Evolutionary conservation across 2,329 filamentous ascomycete species (phyloP).

Genomic region (Colletotrichum eleusines): DNA sequence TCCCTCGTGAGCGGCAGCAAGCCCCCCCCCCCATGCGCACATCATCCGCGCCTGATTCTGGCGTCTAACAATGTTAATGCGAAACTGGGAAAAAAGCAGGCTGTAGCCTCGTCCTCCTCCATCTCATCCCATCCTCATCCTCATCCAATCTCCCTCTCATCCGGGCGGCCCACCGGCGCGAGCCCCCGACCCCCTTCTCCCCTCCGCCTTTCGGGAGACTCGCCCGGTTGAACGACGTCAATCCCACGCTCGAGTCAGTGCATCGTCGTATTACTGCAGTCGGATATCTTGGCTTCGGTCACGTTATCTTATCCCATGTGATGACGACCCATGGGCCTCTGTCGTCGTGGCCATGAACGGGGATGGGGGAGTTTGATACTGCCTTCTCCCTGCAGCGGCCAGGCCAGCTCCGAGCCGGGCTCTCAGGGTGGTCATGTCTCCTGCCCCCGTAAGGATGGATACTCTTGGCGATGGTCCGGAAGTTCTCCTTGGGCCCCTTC

Average conservation of each 20-base stretch:
- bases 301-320: slow-evolving; percentile 6
- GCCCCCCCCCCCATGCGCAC: slow-evolving; percentile 24
- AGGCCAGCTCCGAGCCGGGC: slow-evolving; percentile 5
- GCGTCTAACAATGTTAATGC: slow-evolving; percentile 29
- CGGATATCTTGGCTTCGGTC: slow-evolving; percentile 13
- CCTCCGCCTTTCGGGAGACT: slow-evolving; percentile 12
- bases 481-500: neutral
- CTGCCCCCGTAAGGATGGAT: slow-evolving; percentile 3
- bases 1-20: slow-evolving; percentile 19
- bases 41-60: slow-evolving; percentile 19
- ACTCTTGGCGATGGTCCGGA: slow-evolving; percentile 12
- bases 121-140: slow-evolving; percentile 15
- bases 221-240: neutral
- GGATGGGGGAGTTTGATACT: neutral
- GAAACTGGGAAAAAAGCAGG: slow-evolving; percentile 29
- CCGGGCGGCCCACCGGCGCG: slow-evolving; percentile 2
- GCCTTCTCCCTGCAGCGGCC: slow-evolving; percentile 5
- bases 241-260: slow-evolving; percentile 25
- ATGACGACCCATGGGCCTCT: neutral
- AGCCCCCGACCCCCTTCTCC: slow-evolving; percentile 16
- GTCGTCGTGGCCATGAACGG: neutral
- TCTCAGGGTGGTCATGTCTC: slow-evolving; percentile 7
- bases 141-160: slow-evolving; percentile 6
- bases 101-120: slow-evolving; percentile 24
- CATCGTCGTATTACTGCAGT: slow-evolving; percentile 15